These are phyloP conservation scores for Leccinum subtestaceum DNA, from an alignment of 768 basidiomycete species.

Conservation along the genomic window DNA sequence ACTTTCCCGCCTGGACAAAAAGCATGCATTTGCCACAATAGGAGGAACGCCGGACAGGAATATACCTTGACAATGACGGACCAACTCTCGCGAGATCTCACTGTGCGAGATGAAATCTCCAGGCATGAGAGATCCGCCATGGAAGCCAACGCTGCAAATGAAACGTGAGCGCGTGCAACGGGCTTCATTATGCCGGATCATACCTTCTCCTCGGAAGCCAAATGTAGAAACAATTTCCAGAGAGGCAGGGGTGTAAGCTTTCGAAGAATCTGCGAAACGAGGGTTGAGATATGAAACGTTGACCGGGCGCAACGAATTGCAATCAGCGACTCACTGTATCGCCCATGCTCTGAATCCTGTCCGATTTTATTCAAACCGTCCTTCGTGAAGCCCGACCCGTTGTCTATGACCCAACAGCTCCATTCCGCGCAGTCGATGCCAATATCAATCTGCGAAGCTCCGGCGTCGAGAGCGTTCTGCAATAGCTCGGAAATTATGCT, in stretches of 20 bases:
- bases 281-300: not conserved
- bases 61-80: constrained; percentile 75
- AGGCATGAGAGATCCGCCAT: constrained; percentile 75
- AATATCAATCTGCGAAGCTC: constrained; percentile 63
- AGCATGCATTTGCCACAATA: not conserved
- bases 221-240: constrained; percentile 61
- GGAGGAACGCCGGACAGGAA: not conserved
- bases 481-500: constrained; percentile 82
- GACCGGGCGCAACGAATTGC: not conserved
- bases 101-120: constrained; percentile 79
- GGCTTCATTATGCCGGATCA: not conserved
- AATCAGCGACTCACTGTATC: constrained; percentile 61
- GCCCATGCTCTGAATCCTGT: constrained; percentile 45
- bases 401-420: constrained; percentile 83
- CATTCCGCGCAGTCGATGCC: constrained; percentile 75
- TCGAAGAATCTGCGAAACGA: constrained; percentile 62
- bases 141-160: constrained; percentile 72
- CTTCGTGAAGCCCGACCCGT: constrained; percentile 74
- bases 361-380: constrained; percentile 56
- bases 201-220: constrained; percentile 95
- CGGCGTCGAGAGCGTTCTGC: constrained; percentile 88
- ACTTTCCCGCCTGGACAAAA: constrained; percentile 53
- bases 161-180: constrained; percentile 9
- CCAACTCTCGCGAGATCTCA: constrained; percentile 61
- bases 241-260: constrained; percentile 52